Conservation (phyloP, 768 basidiomycete genomes). For the Termitomyces titanicus region DNA sequence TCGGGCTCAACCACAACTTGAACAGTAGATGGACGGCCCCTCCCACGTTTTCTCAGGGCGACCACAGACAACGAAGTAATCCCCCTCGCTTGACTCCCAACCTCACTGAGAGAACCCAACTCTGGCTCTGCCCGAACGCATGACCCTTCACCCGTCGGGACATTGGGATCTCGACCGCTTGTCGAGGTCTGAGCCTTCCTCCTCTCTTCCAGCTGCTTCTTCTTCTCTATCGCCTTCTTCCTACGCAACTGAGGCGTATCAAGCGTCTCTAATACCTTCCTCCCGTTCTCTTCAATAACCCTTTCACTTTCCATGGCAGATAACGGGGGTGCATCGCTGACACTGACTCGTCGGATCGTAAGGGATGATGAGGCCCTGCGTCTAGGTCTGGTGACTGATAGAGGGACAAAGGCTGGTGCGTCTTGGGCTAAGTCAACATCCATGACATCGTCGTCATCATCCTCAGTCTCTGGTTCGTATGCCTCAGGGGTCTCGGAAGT, state of each 20-base stretch:
- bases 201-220: slow-evolving; percentile 35
- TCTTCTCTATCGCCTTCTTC: slow-evolving; percentile 44
- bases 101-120: slow-evolving; percentile 44
- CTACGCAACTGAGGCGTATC: slow-evolving; percentile 69
- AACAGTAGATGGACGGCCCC: neutral
- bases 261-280: slow-evolving; percentile 64
- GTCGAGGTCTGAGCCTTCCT: slow-evolving; percentile 17
- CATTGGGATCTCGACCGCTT: neutral
- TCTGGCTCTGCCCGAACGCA: slow-evolving; percentile 23
- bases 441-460: neutral
- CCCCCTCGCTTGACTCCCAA: slow-evolving; percentile 21
- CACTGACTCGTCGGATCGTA: neutral
- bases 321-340: slow-evolving; percentile 3
- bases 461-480: neutral
- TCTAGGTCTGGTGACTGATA: neutral
- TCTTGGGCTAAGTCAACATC: neutral
- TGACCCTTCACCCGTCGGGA: neutral
- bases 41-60: neutral
- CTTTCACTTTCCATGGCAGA: slow-evolving; percentile 10
- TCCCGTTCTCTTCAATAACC: slow-evolving; percentile 36
- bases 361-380: neutral
- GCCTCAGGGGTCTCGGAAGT: neutral
- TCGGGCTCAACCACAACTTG: slow-evolving; percentile 21
- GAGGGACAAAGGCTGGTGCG: neutral
- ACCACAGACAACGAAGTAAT: neutral